phyloP scores from a whole-genome alignment of 495 filamentous ascomycete species.

The Penicillium lagena region DNA sequence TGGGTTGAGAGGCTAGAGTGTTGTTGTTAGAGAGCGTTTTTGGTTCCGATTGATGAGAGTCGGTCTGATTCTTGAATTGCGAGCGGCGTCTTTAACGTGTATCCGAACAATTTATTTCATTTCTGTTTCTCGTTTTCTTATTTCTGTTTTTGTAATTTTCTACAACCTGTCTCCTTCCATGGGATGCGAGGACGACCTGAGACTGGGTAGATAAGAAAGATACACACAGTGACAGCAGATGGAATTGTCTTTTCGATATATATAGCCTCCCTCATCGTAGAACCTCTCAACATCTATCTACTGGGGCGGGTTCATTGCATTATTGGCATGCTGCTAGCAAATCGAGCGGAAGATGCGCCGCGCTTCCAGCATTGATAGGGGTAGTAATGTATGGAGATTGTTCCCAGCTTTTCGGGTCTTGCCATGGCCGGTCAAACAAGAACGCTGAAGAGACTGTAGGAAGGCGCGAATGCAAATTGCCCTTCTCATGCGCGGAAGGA shows the following conservation, averaged over 20 bases:
- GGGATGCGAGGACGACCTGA: constrained; percentile 1
- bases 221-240: constrained; percentile 1
- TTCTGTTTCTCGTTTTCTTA: constrained; percentile 4
- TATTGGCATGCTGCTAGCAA: too few species aligned
- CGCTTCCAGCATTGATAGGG: too few species aligned
- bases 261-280: not conserved
- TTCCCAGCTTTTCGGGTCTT: too few species aligned
- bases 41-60: constrained; percentile 12
- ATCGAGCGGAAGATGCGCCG: too few species aligned
- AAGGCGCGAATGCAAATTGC: too few species aligned
- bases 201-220: constrained; percentile 4
- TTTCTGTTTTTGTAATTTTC: constrained; percentile 10
- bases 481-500: too few species aligned
- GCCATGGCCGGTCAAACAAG: too few species aligned
- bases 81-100: constrained; percentile 30
- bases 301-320: too few species aligned
- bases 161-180: constrained; percentile 4
- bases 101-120: constrained; percentile 14
- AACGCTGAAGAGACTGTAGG: too few species aligned
- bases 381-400: too few species aligned
- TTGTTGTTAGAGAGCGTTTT: constrained; percentile 21
- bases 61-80: constrained; percentile 19
- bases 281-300: too few species aligned
- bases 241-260: not conserved
- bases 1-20: too few species aligned